Base-by-base conservation (phyloP, 1,284 basidiomycete genomes). In the Sporisorium reilianum region DNA sequence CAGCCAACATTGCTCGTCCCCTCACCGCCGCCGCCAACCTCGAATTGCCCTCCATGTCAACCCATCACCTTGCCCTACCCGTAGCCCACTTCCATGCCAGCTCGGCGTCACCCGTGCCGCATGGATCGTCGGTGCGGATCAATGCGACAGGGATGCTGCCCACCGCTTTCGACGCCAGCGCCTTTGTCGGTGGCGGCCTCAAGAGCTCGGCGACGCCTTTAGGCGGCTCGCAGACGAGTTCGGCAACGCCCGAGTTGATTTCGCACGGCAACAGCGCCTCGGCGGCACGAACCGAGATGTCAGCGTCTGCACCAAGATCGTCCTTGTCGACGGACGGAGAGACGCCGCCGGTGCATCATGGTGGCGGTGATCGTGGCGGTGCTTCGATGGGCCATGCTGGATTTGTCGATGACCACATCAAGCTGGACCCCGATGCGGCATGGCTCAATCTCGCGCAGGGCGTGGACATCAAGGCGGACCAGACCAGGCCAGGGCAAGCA, bases 311-410 rank as follows among this genome's bases (percentile, higher is more conserved):
- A 20, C 58, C 71, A 16, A 52, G 49, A 25, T 63, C 69, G 8
- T 53, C 54, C 44, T 41, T 56, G 23, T 74, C 71, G 41, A 68
- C 71, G 4, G 71, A 74, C 18, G 62, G 64, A 42, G 65, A 74
- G 25, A 74, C 61, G 5, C 65, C 65, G 4, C 57, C 64, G 7
- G 34, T 14, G 14, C 26, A 30, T n/a, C n/a, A n/a, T n/a, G n/a
- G n/a, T 12, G 49, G 6, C 14, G 40, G 28, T 26, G 23, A 7
- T 30, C 46, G 46, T 16, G 46, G 23, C 26, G 46, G n/a, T 30
- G 46, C 46, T 48, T 11, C 28, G 25, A n/a, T 28, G 18, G 45
- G 45, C 11, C 25, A 46, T 14, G 45, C 22, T 23, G 12, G 22
- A n/a, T 30, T 42, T 7, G 18, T 7, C 16, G 46, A 28, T n/a